These are phyloP conservation scores for Acanthamoeba triangularis DNA, from an alignment of 208 protist species.

Conservation along the genomic window DNA sequence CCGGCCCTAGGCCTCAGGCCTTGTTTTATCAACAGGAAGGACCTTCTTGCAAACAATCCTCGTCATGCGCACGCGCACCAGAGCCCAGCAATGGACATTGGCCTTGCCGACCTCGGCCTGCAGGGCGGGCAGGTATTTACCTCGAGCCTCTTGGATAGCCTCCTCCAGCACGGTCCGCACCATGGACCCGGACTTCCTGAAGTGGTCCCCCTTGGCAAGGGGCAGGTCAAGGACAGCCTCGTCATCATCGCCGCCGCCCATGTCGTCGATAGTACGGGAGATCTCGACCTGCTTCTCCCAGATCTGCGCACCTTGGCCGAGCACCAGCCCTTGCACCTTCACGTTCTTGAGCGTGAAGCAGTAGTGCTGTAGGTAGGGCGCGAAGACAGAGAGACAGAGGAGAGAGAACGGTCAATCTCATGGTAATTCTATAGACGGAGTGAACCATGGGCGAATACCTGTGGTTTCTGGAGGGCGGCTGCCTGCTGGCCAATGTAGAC, in stretches of 20 bases:
- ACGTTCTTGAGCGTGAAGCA: conserved; percentile 73
- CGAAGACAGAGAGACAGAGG: no score
- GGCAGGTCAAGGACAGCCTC: conserved; percentile 21
- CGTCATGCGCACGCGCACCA: conserved; percentile 57
- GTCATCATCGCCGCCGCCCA: neutral
- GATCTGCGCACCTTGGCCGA: neutral
- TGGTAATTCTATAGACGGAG: neutral
- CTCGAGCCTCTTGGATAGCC: conserved; percentile 46
- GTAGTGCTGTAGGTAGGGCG: conserved; percentile 61
- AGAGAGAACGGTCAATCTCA: neutral
- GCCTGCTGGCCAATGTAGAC: conserved; percentile 34
- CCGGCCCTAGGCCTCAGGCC: no score
- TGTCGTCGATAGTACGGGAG: neutral
- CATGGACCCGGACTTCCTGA: neutral
- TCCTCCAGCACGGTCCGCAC: conserved; percentile 69
- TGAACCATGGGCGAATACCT: neutral
- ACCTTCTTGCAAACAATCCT: conserved; percentile 52
- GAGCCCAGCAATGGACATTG: conserved; percentile 70
- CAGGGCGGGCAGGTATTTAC: conserved; percentile 61
- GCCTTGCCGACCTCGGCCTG: conserved; percentile 24
- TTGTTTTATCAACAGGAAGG: neutral
- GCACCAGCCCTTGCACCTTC: conserved; percentile 8
- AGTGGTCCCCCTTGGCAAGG: neutral
- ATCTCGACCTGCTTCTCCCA: conserved; percentile 31
- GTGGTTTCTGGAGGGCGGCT: neutral